phyloP scores from a whole-genome alignment of 768 basidiomycete genomes.

The Collybiopsis confluens region DNA sequence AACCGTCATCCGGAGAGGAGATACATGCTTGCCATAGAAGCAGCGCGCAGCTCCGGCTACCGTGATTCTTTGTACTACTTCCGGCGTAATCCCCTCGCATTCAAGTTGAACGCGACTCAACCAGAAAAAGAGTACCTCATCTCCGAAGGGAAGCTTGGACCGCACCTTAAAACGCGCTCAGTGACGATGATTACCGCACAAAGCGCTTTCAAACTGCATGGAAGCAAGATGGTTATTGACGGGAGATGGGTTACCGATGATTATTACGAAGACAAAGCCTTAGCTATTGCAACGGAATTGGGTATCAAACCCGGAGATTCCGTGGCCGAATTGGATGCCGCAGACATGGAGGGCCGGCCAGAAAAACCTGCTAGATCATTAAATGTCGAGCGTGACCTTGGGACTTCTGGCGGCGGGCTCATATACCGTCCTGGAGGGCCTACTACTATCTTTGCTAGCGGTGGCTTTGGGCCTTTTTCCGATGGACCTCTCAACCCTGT shows the following conservation, averaged over 20 bases:
- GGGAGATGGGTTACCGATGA: slow-evolving; percentile 93
- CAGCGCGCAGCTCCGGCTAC: slow-evolving; percentile 92
- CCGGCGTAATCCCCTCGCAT: slow-evolving; percentile 82
- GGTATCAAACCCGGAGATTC: slow-evolving; percentile 80
- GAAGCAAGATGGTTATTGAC: slow-evolving; percentile 85
- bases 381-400: background rate
- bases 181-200: slow-evolving; percentile 92
- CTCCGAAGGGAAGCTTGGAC: slow-evolving; percentile 79
- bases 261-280: slow-evolving; percentile 87
- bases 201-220: slow-evolving; percentile 92
- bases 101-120: slow-evolving; percentile 88
- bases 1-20: slow-evolving; percentile 77
- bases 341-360: slow-evolving; percentile 41
- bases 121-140: slow-evolving; percentile 93
- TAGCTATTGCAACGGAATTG: slow-evolving; percentile 71
- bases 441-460: slow-evolving; percentile 85
- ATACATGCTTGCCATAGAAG: slow-evolving; percentile 98
- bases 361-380: slow-evolving; percentile 27
- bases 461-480: slow-evolving; percentile 83
- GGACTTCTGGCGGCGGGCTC: slow-evolving; percentile 42
- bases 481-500: slow-evolving; percentile 85
- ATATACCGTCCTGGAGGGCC: slow-evolving; percentile 90
- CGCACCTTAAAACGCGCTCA: slow-evolving; percentile 84
- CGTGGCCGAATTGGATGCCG: slow-evolving; percentile 80
- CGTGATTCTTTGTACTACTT: slow-evolving; percentile 98